These are phyloP conservation scores for Candida schatavii DNA, from an alignment of 805 yeast species.

Conservation along the genomic window DNA sequence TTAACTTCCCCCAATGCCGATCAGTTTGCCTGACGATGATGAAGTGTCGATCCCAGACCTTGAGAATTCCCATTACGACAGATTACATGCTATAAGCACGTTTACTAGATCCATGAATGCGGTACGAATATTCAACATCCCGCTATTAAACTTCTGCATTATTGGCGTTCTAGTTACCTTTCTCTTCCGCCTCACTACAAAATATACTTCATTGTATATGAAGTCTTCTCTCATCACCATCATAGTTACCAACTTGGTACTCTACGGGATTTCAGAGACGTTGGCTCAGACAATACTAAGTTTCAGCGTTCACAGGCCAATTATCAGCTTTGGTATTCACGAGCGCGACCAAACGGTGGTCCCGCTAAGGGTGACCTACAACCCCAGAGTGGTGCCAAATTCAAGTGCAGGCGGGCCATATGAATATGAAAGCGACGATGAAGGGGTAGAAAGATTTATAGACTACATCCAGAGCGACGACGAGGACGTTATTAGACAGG, in stretches of 20 bases:
- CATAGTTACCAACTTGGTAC: constrained; percentile 71
- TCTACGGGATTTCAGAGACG: constrained; percentile 89
- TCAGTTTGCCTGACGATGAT: constrained; percentile 16
- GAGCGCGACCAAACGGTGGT: constrained; percentile 11
- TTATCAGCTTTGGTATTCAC: constrained; percentile 18
- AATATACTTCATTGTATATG: constrained; percentile 60
- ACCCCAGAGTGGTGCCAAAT: background rate
- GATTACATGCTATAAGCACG: background rate
- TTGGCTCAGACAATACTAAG: constrained; percentile 71
- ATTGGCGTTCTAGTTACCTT: constrained; percentile 47
- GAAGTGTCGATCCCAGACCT: constrained; percentile 3
- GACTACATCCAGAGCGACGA: constrained; percentile 32
- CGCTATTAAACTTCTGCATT: constrained; percentile 55
- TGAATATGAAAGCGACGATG: constrained; percentile 16
- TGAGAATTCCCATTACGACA: background rate
- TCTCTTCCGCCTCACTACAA: constrained; percentile 51
- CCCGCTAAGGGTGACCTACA: no score
- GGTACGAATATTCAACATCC: constrained; percentile 45
- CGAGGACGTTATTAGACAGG: constrained; percentile 11
- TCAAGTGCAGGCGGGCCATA: constrained; percentile 6
- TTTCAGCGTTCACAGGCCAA: constrained; percentile 21
- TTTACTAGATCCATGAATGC: constrained; percentile 27
- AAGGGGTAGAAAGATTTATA: constrained; percentile 23
- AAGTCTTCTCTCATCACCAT: constrained; percentile 72
- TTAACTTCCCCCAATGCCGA: constrained; percentile 17